Evolutionary conservation across 1,284 basidiomycete genomes (phyloP), one percentile per base, ranked within the genome.

Genomic region (Pyrrhoderma lamaoense): DNA sequence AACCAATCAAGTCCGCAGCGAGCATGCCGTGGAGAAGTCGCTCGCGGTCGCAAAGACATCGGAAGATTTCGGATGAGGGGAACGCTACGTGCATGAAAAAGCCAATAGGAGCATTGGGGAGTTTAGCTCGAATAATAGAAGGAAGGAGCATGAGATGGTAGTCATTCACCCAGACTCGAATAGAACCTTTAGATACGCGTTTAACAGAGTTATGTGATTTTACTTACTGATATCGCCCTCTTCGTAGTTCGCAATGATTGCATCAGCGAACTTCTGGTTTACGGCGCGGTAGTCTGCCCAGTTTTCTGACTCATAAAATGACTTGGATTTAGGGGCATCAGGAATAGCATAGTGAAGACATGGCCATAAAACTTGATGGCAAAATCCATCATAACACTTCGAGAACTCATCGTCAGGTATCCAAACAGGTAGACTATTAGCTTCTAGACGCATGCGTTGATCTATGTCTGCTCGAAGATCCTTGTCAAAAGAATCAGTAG

Each of bases 11-110:
- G 59, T 85, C 80, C 2, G 82, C 77, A 8, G 84, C 86, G 11
- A 93, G 80, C 59, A 93, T 68, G 2, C 89, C 90, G 14, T 76
- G 72, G 13, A 93, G 69, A 3, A 92, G 69, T 13, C 75, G 69
- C 54, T 81, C 74, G 49, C 84, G 75, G 2, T 85, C 77, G 31
- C 83, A 79, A 31, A 93, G 72, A 62, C 89, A 92, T 7, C 89
- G 76, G 74, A 93, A 92, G 55, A 93, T 89, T 66, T 93, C 91
- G 19, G 85, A 89, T 8, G 80, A 85, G 0, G 90, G 90, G 67
- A 93, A 93, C 1, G 90, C 85, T 56, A 92, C 89, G 61, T 93
- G 89, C 67, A 92, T 76, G 71, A 93, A 93, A 71, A 93, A 90
- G 0, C 89, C 89, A 56, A 93, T 89, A 23, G 84, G 79, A 0